Percentiles rank a stretch among this genome's conserved stretches.
Conservation (phyloP, 1,284 basidiomycete species). For the Cutaneotrichosporon sp. region DNA sequence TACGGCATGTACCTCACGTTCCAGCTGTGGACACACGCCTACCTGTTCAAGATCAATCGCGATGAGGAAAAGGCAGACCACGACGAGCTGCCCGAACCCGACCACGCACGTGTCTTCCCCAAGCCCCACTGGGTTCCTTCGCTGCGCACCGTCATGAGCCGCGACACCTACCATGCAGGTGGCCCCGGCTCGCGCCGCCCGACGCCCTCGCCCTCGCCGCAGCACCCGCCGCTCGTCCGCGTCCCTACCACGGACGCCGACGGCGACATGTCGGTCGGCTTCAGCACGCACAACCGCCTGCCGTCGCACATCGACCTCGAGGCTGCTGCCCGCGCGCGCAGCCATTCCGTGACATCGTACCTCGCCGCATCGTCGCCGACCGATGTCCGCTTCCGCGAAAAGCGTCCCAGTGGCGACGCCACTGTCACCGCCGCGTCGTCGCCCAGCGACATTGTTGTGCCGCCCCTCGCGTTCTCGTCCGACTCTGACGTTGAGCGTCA, state of each 20-base stretch:
- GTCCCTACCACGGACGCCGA: conserved; percentile 1
- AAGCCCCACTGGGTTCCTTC: conserved; percentile 46
- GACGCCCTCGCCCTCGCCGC: not conserved
- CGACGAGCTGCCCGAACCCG: conserved; percentile 36
- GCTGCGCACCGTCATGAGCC: conserved; percentile 13
- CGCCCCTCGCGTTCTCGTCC: too few relatives aligned
- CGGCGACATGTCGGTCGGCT: not conserved
- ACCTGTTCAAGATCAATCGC: conserved; percentile 51
- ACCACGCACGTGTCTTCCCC: conserved; percentile 39
- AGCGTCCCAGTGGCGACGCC: not conserved
- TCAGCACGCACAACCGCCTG: not conserved
- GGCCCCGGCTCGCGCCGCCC: not conserved
- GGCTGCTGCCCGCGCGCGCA: too few relatives aligned
- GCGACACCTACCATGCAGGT: conserved; percentile 1
- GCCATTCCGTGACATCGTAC: not conserved
- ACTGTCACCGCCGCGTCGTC: not conserved
- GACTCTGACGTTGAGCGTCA: conserved; percentile 11
- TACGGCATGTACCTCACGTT: conserved; percentile 49
- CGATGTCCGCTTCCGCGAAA: not conserved
- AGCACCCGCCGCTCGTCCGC: not conserved
- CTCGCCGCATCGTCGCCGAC: not conserved
- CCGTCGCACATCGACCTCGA: conserved; percentile 1
- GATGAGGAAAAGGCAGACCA: conserved; percentile 18
- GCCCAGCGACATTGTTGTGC: not conserved
- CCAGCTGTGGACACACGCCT: conserved; percentile 58